Base-by-base conservation (phyloP, 257 asterid species). In the Solanum piurae region DNA sequence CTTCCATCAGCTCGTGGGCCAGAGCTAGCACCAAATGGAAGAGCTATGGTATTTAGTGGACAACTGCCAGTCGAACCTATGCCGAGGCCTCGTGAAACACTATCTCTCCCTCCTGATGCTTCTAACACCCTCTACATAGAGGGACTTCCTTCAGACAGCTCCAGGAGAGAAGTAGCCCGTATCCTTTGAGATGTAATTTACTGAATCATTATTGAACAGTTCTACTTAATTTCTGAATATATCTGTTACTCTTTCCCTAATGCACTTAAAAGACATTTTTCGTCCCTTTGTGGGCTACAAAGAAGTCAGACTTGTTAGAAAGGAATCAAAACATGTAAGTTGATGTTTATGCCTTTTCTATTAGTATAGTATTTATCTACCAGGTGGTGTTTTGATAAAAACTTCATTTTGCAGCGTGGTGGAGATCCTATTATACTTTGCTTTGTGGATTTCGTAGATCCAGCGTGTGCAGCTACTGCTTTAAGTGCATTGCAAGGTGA, bases 381-480 rank as follows among this genome's bases (percentile, higher is more conserved):
- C 49, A 46, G 69, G 44, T 44, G 83, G 5, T 89, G 55, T 89
- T 6, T 55, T 27, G 29, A 87, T 44, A 58, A 46, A 42, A 84
- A 23, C 60, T 84, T 83, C 72, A 62, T 87, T 87, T 80, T 86
- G 91, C 92, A 93, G 94, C 93, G 92, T 23, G 93, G 93, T 84
- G 93, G 94, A 86, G 93, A 93, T 87, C 91, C 91, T 62, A 91
- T 93, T 40, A 87, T 93, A 62, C 93, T 93, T 87, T 86, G 93
- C 86, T 93, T 93, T 86, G 94, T 93, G 85, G 95, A 93, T 91
- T 93, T 93, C 23, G 84, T 72, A 2, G 91, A 90, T 64, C 88
- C 94, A n/a, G 94, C 94, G 5, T 93, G 94, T 91, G 95, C 95
- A 71, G 93, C 95, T 34, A 92, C 95, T 85, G 93, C 95, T 86